A percentile compares a stretch with the other conserved stretches of the same genome.
These are phyloP conservation scores for Chaetothyriales sp. DNA, from an alignment of 2,329 filamentous ascomycete genomes.

Conservation along the genomic window DNA sequence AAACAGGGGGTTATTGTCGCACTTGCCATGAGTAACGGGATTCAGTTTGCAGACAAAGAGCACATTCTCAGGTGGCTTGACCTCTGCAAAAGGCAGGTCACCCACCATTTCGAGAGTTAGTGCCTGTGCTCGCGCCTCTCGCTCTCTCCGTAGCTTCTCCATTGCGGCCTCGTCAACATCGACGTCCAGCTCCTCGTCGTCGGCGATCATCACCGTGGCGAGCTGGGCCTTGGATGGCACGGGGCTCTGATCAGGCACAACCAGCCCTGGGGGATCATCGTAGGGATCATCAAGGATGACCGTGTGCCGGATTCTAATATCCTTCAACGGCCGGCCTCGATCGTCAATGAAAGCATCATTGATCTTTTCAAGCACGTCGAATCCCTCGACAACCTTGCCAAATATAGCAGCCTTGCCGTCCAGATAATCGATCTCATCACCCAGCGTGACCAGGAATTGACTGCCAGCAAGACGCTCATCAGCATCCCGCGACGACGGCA, in stretches of 20 bases:
- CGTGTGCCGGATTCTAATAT: constrained; percentile 88
- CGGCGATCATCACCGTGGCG: constrained; percentile 77
- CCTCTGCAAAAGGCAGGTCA: constrained; percentile 90
- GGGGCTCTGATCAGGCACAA: constrained; percentile 66
- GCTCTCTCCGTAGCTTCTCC: constrained; percentile 67
- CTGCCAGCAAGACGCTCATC: constrained; percentile 72
- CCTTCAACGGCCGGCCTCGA: constrained; percentile 72
- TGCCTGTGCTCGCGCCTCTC: constrained; percentile 84
- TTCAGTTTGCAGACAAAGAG: constrained; percentile 98
- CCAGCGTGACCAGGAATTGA: constrained; percentile 86
- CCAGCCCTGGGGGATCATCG: constrained; percentile 60
- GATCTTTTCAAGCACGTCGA: constrained; percentile 85
- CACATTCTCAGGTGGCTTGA: constrained; percentile 92
- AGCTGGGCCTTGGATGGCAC: constrained; percentile 70
- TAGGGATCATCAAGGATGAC: constrained; percentile 85
- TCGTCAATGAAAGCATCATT: constrained; percentile 80
- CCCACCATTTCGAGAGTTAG: constrained; percentile 96
- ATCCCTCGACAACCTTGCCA: constrained; percentile 88
- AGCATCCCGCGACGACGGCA: constrained; percentile 56
- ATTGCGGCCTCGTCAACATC: constrained; percentile 65
- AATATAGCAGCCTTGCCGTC: constrained; percentile 93
- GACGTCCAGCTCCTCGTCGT: constrained; percentile 69
- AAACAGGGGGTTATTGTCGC: neutral
- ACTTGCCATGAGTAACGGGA: constrained; percentile 62
- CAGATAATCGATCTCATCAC: constrained; percentile 74